These are phyloP conservation scores for Larix kaempferi DNA, from an alignment of 75 land plant species.

Conservation along the genomic window DNA sequence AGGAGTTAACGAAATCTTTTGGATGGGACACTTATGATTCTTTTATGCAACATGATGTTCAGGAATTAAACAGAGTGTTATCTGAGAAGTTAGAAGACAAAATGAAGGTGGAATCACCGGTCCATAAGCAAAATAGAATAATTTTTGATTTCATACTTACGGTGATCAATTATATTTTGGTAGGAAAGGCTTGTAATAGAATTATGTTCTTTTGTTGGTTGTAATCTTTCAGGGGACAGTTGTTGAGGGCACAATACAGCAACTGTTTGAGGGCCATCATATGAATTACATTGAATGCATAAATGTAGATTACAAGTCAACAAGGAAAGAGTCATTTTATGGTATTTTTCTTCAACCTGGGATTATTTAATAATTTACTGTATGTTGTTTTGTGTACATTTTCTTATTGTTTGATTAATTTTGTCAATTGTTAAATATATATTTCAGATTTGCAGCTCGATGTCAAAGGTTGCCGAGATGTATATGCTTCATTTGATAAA, in stretches of 20 bases:
- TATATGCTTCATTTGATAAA: slow-evolving; percentile 97
- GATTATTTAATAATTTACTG: not conserved
- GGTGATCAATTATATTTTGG: not conserved
- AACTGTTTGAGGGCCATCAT: slow-evolving; percentile 95
- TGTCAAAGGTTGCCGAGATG: slow-evolving; percentile 94
- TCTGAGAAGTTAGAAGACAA: slow-evolving; percentile 97
- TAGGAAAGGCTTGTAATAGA: not conserved
- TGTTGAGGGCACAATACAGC: slow-evolving; percentile 94
- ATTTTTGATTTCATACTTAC: not conserved
- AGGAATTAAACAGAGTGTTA: slow-evolving; percentile 92
- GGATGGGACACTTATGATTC: slow-evolving; percentile 99
- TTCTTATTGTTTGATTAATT: not conserved
- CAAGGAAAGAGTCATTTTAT: slow-evolving; percentile 94
- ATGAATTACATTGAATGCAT: slow-evolving; percentile 98
- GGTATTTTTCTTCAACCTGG: slow-evolving; percentile 37
- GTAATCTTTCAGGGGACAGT: slow-evolving; percentile 74
- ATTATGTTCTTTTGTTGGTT: slow-evolving; percentile 7
- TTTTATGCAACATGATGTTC: slow-evolving; percentile 99
- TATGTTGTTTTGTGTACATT: not conserved
- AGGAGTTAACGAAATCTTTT: slow-evolving; percentile 96
- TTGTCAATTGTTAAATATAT: not conserved
- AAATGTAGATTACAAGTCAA: slow-evolving; percentile 95
- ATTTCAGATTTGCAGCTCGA: slow-evolving; percentile 87
- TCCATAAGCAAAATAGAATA: too few species aligned
- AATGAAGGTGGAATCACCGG: slow-evolving; percentile 71